A percentile compares a stretch with the other conserved stretches of the same genome.
These are phyloP conservation scores for Penicillium sp. DNA, from an alignment of 2,329 filamentous ascomycete species.

Conservation along the genomic window DNA sequence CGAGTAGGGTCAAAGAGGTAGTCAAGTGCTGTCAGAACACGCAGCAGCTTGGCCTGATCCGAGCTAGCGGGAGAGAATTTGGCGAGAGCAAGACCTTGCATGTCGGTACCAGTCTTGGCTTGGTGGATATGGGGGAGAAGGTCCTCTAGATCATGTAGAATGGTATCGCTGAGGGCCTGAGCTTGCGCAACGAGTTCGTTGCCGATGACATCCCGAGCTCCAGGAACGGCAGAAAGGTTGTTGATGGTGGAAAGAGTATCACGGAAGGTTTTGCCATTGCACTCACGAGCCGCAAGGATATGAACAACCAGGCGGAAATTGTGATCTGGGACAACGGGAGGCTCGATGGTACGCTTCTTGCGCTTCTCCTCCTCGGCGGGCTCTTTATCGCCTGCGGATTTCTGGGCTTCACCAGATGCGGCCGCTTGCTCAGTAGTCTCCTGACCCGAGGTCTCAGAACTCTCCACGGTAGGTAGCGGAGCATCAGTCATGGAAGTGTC, in stretches of 20 bases:
- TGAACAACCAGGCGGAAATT: conserved; percentile 94
- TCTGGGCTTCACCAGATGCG: conserved; percentile 25
- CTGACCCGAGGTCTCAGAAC: conserved; percentile 29
- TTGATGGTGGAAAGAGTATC: conserved; percentile 99
- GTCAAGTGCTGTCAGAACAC: conserved; percentile 89
- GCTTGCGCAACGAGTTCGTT: conserved; percentile 88
- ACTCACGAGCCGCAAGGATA: conserved; percentile 93
- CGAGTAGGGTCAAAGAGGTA: conserved; percentile 88
- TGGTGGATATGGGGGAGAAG: conserved; percentile 83
- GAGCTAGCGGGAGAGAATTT: conserved; percentile 97
- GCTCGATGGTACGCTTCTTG: conserved; percentile 67
- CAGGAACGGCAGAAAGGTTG: conserved; percentile 90
- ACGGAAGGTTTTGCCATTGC: conserved; percentile 95
- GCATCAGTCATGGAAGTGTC: conserved; percentile 46
- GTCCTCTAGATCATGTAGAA: conserved; percentile 80
- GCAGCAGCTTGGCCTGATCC: conserved; percentile 92
- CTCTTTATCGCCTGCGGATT: conserved; percentile 41
- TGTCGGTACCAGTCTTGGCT: conserved; percentile 86
- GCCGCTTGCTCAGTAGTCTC: conserved; percentile 35
- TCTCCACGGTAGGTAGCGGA: conserved; percentile 33
- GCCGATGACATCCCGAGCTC: conserved; percentile 87
- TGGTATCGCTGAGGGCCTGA: conserved; percentile 78
- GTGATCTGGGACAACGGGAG: conserved; percentile 81
- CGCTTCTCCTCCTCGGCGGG: conserved; percentile 49
- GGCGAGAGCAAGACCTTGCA: conserved; percentile 88